phyloP scores from a whole-genome alignment of 164 flowering plant genomes.

The Saururus chinensis region DNA sequence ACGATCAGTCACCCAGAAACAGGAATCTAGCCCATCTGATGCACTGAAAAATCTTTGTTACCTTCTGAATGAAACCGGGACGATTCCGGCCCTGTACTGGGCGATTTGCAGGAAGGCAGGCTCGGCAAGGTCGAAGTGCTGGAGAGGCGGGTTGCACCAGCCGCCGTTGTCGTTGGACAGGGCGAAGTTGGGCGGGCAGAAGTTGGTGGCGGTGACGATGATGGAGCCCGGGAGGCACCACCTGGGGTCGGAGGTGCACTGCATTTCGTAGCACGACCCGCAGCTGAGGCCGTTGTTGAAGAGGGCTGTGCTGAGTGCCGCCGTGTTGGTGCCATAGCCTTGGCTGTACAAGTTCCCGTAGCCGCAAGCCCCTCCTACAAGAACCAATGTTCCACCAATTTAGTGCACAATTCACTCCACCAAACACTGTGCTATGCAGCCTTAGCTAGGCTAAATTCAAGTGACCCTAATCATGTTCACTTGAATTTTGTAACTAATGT shows the following conservation, averaged over 20 bases:
- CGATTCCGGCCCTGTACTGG: conserved; percentile 33
- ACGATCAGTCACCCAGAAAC: background rate
- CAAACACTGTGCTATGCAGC: too few species aligned
- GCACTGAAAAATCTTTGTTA: background rate
- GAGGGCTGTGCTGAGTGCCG: conserved; percentile 36
- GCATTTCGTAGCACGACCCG: conserved; percentile 33
- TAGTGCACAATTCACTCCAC: too few species aligned
- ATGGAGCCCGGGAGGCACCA: conserved; percentile 31
- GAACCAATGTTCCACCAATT: background rate
- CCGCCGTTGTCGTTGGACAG: conserved; percentile 32
- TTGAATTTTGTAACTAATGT: background rate
- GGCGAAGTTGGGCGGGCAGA: conserved; percentile 34
- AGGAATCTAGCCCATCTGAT: background rate
- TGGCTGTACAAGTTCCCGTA: conserved; percentile 37
- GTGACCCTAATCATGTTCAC: background rate
- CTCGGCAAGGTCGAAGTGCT: conserved; percentile 37
- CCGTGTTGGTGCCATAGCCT: conserved; percentile 40
- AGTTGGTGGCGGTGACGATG: conserved; percentile 35
- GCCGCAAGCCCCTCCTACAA: conserved; percentile 41
- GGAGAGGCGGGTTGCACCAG: conserved; percentile 45
- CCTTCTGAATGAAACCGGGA: conserved; percentile 35
- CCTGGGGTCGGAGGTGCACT: conserved; percentile 25
- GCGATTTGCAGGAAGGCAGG: conserved; percentile 42
- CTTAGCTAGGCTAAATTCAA: too few species aligned
- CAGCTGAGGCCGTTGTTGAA: conserved; percentile 35